These are phyloP conservation scores for Ophiocordyceps robertsii DNA, from an alignment of 2,329 filamentous ascomycete genomes.

Conservation along the genomic window DNA sequence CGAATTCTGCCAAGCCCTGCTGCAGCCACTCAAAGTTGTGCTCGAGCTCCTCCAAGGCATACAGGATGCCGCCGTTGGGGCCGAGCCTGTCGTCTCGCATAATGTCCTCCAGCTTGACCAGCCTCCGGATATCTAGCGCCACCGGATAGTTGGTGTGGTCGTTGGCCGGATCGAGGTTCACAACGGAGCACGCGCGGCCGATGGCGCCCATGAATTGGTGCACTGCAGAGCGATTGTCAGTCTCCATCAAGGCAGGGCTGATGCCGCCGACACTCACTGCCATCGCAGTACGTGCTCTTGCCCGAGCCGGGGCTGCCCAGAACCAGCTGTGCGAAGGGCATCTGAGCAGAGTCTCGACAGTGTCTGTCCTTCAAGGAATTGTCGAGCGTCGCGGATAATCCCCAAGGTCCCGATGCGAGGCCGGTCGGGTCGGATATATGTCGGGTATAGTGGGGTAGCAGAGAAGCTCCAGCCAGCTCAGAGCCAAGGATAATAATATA, in stretches of 20 bases:
- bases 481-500: slow-evolving; percentile 6
- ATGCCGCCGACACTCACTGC: slow-evolving; percentile 44
- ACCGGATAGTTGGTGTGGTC: slow-evolving; percentile 80
- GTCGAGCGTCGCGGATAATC: too few species aligned
- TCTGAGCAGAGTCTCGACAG: slow-evolving; percentile 13
- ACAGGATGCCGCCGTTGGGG: slow-evolving; percentile 84
- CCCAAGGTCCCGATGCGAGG: too few species aligned
- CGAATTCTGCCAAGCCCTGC: slow-evolving; percentile 62
- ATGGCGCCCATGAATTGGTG: slow-evolving; percentile 96
- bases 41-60: slow-evolving; percentile 90
- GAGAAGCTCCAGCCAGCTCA: slow-evolving; percentile 1
- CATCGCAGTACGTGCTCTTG: slow-evolving; percentile 97
- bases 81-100: slow-evolving; percentile 87
- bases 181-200: slow-evolving; percentile 83
- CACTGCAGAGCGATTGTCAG: slow-evolving; percentile 34
- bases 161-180: slow-evolving; percentile 96
- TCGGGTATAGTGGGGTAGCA: slow-evolving; percentile 1
- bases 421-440: slow-evolving; percentile 1
- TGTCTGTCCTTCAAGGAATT: slow-evolving; percentile 7
- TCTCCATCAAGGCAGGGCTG: not conserved
- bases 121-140: slow-evolving; percentile 77
- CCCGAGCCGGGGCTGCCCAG: slow-evolving; percentile 90
- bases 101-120: slow-evolving; percentile 85
- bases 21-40: slow-evolving; percentile 89
- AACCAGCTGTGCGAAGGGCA: slow-evolving; percentile 64